Evolutionary conservation across 331 rosid genomes (phyloP), one percentile per base, ranked within the genome.

Genomic region (Prunus yedoensis): DNA sequence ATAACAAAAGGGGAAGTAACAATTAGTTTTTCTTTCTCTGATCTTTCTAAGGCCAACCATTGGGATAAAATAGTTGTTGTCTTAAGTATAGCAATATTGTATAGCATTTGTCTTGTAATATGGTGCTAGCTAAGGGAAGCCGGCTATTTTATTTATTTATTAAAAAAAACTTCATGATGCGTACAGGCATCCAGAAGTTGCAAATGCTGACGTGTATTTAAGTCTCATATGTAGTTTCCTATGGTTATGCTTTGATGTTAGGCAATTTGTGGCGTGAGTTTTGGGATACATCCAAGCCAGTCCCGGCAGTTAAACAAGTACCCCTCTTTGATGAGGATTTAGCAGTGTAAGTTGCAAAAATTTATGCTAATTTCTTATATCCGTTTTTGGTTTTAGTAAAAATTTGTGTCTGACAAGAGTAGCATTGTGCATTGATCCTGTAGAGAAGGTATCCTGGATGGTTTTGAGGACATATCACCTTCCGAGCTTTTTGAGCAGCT

Each of bases 251-350:
- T 59, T 49, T 68, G 38, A 21, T 74, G 32, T 43, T 82, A 94
- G 99, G 99, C 53, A 95, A 95, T 87, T 87, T 95, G 78, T 95
- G 99, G 99, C 97, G 81, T 51, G 97, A 95, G 79, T 84, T 95
- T 45, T 95, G 99, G 99, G 93, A 82, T 72, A 89, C 99, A 79
- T 83, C 97, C 70, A 95, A 92, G 84, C 87, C 99, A 27, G 87
- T 95, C 64, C 99, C 99, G 30, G 97, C 99, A 67, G 96, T 88
- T 78, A 95, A 86, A 86, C 99, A 95, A 85, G 77, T 92, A 71
- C 98, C 99, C 74, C 96, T 95, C 67, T 95, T 89, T 81, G 99
- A 95, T 65, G 99, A 95, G 86, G 99, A 95, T 84, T 84, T 95
- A 84, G 98, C 96, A 58, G 98, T 89, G 99, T 95, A 82, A 87